These are phyloP conservation scores for Naganishia antarctica DNA, from an alignment of 768 basidiomycete species.

Conservation along the genomic window DNA sequence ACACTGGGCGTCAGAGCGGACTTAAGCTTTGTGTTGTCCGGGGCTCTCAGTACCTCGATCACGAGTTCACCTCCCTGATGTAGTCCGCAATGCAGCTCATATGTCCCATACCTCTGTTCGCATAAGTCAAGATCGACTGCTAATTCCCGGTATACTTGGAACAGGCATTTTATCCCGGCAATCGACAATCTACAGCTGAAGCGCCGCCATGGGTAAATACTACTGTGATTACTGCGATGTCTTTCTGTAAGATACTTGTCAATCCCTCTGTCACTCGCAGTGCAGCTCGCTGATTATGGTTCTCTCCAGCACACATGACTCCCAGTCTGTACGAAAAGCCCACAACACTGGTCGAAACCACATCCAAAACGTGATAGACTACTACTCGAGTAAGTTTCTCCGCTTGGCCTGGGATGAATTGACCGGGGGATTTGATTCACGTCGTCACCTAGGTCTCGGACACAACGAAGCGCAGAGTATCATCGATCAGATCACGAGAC, in stretches of 20 bases:
- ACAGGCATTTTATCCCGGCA: neutral
- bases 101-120: too few species aligned
- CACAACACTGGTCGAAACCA: constrained; percentile 98
- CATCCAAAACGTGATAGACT: constrained; percentile 90
- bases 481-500: constrained; percentile 95
- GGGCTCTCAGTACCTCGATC: too few species aligned
- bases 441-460: constrained; percentile 48
- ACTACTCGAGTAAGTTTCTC: constrained; percentile 74
- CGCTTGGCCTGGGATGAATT: neutral
- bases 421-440: neutral
- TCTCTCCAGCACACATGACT: constrained; percentile 23
- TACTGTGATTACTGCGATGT: constrained; percentile 45
- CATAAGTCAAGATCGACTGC: too few species aligned
- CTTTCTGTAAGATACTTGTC: constrained; percentile 32
- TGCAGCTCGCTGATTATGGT: neutral
- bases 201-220: constrained; percentile 39
- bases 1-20: too few species aligned
- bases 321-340: constrained; percentile 72
- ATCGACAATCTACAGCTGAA: neutral
- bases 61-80: too few species aligned
- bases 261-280: too few species aligned
- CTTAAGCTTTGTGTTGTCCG: too few species aligned
- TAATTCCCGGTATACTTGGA: too few species aligned
- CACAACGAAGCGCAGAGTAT: constrained; percentile 97
- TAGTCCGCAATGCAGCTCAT: too few species aligned